phyloP scores from a whole-genome alignment of 352 stramenopile genomes.

The Phytophthora citricola region DNA sequence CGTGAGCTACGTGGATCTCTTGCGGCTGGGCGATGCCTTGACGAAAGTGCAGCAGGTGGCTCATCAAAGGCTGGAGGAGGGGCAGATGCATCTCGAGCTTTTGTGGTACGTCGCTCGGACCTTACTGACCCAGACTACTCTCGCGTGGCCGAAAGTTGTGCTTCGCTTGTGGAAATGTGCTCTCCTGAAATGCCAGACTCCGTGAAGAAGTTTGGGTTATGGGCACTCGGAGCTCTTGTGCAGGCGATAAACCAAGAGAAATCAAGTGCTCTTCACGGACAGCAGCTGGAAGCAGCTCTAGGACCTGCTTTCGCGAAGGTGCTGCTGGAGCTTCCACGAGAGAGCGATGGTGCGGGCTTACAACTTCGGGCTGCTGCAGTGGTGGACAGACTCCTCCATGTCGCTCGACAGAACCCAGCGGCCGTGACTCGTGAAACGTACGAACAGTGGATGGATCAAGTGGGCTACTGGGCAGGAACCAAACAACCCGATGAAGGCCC shows the following conservation, averaged over 20 bases:
- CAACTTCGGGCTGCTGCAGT: slow-evolving; percentile 57
- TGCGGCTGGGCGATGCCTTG: slow-evolving; percentile 54
- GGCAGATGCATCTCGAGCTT: slow-evolving; percentile 13
- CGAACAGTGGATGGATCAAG: slow-evolving; percentile 70
- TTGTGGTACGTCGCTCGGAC: slow-evolving; percentile 22
- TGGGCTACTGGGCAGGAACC: slow-evolving; percentile 49
- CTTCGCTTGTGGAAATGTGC: slow-evolving; percentile 51
- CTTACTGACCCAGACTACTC: slow-evolving; percentile 21
- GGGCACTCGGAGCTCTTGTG: slow-evolving; percentile 44
- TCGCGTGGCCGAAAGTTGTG: slow-evolving; percentile 22
- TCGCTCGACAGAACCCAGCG: slow-evolving; percentile 45
- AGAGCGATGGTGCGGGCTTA: slow-evolving; percentile 26
- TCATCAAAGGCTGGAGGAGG: slow-evolving; percentile 21
- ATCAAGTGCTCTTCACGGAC: slow-evolving; percentile 12
- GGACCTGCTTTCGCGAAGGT: slow-evolving; percentile 42
- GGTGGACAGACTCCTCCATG: slow-evolving; percentile 53
- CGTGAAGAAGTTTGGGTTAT: slow-evolving; percentile 58
- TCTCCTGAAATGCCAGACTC: slow-evolving; percentile 62
- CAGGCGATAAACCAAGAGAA: slow-evolving; percentile 35
- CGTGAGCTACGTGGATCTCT: slow-evolving; percentile 52
- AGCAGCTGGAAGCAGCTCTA: slow-evolving; percentile 47
- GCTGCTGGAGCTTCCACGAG: slow-evolving; percentile 50
- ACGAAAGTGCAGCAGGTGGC: slow-evolving; percentile 39
- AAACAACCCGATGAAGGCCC: slow-evolving; percentile 5
- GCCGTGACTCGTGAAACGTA: slow-evolving; percentile 50